These are phyloP conservation scores for Syzygium malaccense DNA, from an alignment of 441 rosid genomes.

Conservation along the genomic window DNA sequence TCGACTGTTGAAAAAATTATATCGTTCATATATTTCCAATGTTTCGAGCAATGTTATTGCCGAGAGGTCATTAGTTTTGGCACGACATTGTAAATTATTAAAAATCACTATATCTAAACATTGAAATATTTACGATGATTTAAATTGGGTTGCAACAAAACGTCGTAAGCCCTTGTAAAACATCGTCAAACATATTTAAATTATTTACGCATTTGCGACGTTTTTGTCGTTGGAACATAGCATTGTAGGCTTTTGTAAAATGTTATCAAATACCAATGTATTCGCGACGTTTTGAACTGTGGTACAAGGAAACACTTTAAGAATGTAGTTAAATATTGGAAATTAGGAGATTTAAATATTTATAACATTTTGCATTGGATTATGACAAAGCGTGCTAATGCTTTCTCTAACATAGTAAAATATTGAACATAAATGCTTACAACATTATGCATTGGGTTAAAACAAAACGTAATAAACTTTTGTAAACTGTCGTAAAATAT, in stretches of 20 bases:
- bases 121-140: not conserved
- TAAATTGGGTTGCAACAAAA: not conserved
- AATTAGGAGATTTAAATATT: not conserved
- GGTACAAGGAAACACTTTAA: not conserved
- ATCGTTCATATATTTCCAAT: not conserved
- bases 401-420: not conserved
- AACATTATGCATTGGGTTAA: not conserved
- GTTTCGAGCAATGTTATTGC: not conserved
- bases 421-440: too few relatives aligned
- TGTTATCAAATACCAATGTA: not conserved
- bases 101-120: not conserved
- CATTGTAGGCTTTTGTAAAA: not conserved
- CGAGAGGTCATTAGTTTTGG: not conserved
- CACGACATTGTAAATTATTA: not conserved
- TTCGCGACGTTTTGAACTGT: not conserved
- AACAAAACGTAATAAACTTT: not conserved
- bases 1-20: not conserved
- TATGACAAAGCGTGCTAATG: not conserved
- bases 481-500: too few relatives aligned
- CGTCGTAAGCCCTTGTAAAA: fast-evolving
- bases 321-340: not conserved
- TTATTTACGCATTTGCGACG: not conserved
- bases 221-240: not conserved
- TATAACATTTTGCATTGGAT: not conserved
- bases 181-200: not conserved